A percentile compares a stretch with the other conserved stretches of the same genome.
Evolutionary conservation across 2,329 filamentous ascomycete species (phyloP).

Genomic region (Eutypella sp.): DNA sequence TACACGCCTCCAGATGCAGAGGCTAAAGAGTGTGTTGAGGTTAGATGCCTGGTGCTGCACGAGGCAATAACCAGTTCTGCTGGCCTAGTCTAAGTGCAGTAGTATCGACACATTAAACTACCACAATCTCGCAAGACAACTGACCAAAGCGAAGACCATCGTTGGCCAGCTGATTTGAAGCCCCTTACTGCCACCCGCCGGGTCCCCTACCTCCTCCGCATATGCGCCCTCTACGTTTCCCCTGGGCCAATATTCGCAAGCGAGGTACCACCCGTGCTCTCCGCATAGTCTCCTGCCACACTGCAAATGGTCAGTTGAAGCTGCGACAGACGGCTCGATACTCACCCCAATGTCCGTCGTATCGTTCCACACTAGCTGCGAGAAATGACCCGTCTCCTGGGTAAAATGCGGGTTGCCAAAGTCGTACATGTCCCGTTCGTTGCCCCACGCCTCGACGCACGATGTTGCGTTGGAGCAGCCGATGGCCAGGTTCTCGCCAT

Average conservation of each 20-base stretch:
- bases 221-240: conserved; percentile 58
- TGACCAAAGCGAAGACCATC: too few relatives aligned
- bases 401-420: conserved; percentile 53
- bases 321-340: not conserved
- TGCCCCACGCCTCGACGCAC: conserved; percentile 62
- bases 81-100: too few relatives aligned
- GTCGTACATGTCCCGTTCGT: conserved; percentile 54
- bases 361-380: conserved; percentile 65
- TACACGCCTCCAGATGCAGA: conserved; percentile 1
- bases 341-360: conserved; percentile 50
- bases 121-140: too few relatives aligned
- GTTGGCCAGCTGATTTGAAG: not conserved
- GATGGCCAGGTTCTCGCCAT: conserved; percentile 70
- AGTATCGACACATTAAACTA: too few relatives aligned
- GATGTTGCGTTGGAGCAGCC: conserved; percentile 57
- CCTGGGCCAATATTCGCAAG: conserved; percentile 65
- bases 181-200: conserved; percentile 2
- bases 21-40: conserved; percentile 11
- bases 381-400: conserved; percentile 63
- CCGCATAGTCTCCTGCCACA: conserved; percentile 44
- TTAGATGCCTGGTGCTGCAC: conserved; percentile 5
- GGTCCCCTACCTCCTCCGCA: conserved; percentile 36
- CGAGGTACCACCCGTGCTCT: conserved; percentile 53
- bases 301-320: not conserved
- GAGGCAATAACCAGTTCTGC: too few relatives aligned